phyloP scores from a whole-genome alignment of 2,329 filamentous ascomycete genomes.

The Cytospora piceicola region DNA sequence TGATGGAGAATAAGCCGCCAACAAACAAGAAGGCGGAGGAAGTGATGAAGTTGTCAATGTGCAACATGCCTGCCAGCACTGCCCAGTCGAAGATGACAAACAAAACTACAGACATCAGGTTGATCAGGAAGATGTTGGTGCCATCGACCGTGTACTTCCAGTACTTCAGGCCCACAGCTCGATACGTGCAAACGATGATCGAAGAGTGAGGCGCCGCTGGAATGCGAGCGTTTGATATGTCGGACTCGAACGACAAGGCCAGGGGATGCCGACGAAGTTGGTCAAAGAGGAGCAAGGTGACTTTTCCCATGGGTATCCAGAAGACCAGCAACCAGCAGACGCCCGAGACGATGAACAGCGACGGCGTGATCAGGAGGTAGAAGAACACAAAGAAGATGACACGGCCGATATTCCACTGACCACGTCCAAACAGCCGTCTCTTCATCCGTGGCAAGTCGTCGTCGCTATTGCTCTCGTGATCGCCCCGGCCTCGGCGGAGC shows the following conservation, averaged over 20 bases:
- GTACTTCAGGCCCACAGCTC: slow-evolving; percentile 90
- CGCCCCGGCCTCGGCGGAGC: slow-evolving; percentile 65
- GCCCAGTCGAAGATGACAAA: slow-evolving; percentile 95
- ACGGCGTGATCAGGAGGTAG: slow-evolving; percentile 87
- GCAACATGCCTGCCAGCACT: slow-evolving; percentile 70
- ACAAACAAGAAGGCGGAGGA: slow-evolving; percentile 85
- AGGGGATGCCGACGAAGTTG: slow-evolving; percentile 92
- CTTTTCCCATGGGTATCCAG: slow-evolving; percentile 97
- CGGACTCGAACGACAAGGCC: slow-evolving; percentile 90
- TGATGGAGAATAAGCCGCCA: slow-evolving; percentile 85
- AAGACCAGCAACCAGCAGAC: slow-evolving; percentile 98
- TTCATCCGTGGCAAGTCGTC: slow-evolving; percentile 59
- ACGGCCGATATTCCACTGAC: slow-evolving; percentile 91
- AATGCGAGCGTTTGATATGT: slow-evolving; percentile 73
- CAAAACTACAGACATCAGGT: slow-evolving; percentile 88
- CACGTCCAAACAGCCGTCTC: slow-evolving; percentile 88
- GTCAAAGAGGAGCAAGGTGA: slow-evolving; percentile 85
- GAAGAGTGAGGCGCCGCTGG: slow-evolving; percentile 76
- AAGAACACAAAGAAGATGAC: slow-evolving; percentile 97
- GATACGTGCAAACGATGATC: slow-evolving; percentile 94
- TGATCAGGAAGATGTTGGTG: slow-evolving; percentile 99
- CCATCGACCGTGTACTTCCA: slow-evolving; percentile 99
- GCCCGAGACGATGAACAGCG: slow-evolving; percentile 80
- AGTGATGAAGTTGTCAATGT: slow-evolving; percentile 74
- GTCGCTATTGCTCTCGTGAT: slow-evolving; percentile 48